Evolutionary conservation across 768 basidiomycete species (phyloP), one percentile per base, ranked within the genome.

Genomic region (Xerocomellus dryophilus): DNA sequence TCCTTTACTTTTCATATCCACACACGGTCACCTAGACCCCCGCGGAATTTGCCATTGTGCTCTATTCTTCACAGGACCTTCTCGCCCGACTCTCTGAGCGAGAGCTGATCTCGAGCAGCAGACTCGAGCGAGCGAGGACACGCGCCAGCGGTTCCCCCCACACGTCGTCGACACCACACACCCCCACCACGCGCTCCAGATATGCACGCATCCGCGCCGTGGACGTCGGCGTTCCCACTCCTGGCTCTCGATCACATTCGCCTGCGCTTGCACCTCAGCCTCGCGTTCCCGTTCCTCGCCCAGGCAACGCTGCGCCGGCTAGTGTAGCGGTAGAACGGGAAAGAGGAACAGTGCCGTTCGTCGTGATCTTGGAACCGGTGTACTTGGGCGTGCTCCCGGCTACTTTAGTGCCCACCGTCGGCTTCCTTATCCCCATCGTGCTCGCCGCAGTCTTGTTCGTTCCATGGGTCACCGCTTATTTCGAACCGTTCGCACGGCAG

Each of bases 151-250:
- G 42, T 51, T 47, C 42, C 23, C 46, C 23, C 39, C 60, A 53
- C 31, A 36, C 47, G 18, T 50, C 50, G 41, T 59, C 51, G 9
- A 9, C 48, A 44, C 42, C 36, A 36, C 62, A 20, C 48, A 14
- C 57, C 29, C 20, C 47, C 46, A 50, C 47, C 39, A 77, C 76
- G 21, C 78, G 80, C 41, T 60, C 67, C 8, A 76, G 76, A 59
- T 85, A 81, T 57, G 87, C 84, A 8, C 81, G 82, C 14, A 74
- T 88, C 36, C 80, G 80, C 25, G 67, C 78, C 31, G 73, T 81
- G 1, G 71, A 81, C 65, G 74, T 76, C 4, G 83, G 84, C 31
- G 73, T 87, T 27, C 74, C 73, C 54, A 74, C 75, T 2, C 82
- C 81, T 21, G 21, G 45, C 4, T 31, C 17, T 31, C 49, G 47